These are phyloP conservation scores for Pterulicium gracile DNA, from an alignment of 1,284 basidiomycete species.

Conservation along the genomic window DNA sequence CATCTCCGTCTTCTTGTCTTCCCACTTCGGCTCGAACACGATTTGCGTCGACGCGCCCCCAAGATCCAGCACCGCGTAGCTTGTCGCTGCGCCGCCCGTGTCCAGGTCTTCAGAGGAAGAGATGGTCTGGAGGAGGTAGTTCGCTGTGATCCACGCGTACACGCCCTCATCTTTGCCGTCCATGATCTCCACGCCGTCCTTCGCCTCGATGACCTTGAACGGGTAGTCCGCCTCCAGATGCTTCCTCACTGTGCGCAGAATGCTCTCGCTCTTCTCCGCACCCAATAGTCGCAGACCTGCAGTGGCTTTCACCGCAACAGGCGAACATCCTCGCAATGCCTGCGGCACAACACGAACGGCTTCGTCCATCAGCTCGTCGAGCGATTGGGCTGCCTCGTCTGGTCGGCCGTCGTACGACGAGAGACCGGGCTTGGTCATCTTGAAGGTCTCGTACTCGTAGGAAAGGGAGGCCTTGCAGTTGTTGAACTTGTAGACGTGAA, in stretches of 20 bases:
- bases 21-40: conserved; percentile 84
- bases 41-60: conserved; percentile 98
- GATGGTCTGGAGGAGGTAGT: conserved; percentile 80
- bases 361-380: conserved; percentile 76
- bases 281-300: conserved; percentile 83
- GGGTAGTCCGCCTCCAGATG: conserved; percentile 61
- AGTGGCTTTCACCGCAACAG: conserved; percentile 91
- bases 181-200: conserved; percentile 78
- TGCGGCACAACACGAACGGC: conserved; percentile 73
- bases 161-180: conserved; percentile 96
- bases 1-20: conserved; percentile 37
- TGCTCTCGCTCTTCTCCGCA: conserved; percentile 53
- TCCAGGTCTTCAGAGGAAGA: conserved; percentile 27
- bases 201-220: conserved; percentile 54
- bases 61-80: conserved; percentile 93
- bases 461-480: conserved; percentile 70
- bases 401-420: conserved; percentile 56
- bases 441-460: conserved; percentile 93
- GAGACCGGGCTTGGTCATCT: conserved; percentile 74
- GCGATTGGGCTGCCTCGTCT: conserved; percentile 63
- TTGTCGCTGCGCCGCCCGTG: conserved; percentile 33
- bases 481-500: conserved; percentile 98
- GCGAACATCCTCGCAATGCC: conserved; percentile 64
- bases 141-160: conserved; percentile 97
- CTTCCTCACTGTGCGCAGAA: conserved; percentile 67